phyloP scores from a whole-genome alignment of 495 filamentous ascomycete genomes.

The Articulospora tetracladia region DNA sequence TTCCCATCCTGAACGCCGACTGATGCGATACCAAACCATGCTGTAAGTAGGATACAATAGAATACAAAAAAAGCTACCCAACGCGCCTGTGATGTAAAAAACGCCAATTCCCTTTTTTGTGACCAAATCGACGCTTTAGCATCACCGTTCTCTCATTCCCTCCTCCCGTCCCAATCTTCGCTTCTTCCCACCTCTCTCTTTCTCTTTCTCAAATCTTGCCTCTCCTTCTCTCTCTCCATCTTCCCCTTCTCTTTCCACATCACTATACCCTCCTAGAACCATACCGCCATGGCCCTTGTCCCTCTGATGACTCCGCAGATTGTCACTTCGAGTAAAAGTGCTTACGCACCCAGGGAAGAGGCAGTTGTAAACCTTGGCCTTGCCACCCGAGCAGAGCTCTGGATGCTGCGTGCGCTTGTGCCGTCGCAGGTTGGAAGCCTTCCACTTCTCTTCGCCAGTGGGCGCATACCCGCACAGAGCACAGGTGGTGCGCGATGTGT shows the following conservation, averaged over 20 bases:
- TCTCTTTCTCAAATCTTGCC: neutral
- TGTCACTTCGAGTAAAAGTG: slow-evolving; percentile 20
- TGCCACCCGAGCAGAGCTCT: neutral
- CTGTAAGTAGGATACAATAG: no score
- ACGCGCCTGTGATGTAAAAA: no score
- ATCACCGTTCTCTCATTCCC: no score
- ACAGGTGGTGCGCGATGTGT: slow-evolving; percentile 3
- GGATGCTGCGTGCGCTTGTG: slow-evolving; percentile 25
- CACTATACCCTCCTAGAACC: neutral
- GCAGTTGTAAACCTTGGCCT: slow-evolving; percentile 11
- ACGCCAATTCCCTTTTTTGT: no score
- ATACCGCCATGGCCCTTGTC: slow-evolving; percentile 13
- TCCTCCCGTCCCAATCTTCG: no score
- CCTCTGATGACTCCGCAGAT: slow-evolving; percentile 24
- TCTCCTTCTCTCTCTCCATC: neutral
- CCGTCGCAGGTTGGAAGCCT: slow-evolving; percentile 22
- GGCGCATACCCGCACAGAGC: slow-evolving; percentile 18
- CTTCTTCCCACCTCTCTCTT: neutral
- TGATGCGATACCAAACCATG: no score
- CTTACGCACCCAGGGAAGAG: slow-evolving; percentile 15
- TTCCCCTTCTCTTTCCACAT: neutral
- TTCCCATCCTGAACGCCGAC: no score
- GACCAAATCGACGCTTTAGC: no score
- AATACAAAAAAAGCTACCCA: no score
- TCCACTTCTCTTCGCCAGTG: slow-evolving; percentile 22